Base-by-base conservation (phyloP, 2,329 filamentous ascomycete genomes). In the Incumbomyces lentus region DNA sequence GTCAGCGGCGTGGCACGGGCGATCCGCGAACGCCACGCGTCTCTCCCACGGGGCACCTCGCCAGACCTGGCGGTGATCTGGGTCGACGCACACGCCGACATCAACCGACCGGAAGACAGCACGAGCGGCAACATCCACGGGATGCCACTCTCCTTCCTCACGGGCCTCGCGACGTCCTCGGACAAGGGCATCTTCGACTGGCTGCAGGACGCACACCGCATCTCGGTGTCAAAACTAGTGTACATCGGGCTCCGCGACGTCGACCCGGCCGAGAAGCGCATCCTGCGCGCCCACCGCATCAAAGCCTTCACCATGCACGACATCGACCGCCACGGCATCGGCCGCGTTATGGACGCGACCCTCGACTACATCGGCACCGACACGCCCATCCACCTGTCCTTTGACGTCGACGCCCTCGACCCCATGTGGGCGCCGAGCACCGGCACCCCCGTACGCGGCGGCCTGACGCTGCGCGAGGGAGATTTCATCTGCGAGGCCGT, bases 271-370 rank as follows among this genome's bases (percentile, higher is more conserved):
- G 92, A 98, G 80, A 96, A 95, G 82, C 78, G 81, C 69, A 86
- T 95, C 51, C 71, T 98, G 53, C 76, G 82, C 48, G 86, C 96
- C 55, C 73, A 96, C 60, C 82, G 84, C 35, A 92, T 98, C 72
- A 90, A 86, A 73, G 90, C 90, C 3, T 98, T 96, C 62, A 90
- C 84, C 69, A 98, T 98, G 92, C 92, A 95, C 63, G 92, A 98
- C 63, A 84, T 98, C 65, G 92, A 98, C 53, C 88, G 86, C 45
- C 76, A 96, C 62, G 92, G 92, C 39, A 98, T 98, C 59, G 92
- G 92, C 46, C 84, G 83, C 55, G 87, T 98, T 54, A 88, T 98
- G 70, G 92, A 96, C 61, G 94, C 95, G 90, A 90, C 90, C n/a
- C 75, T 98, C 44, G 90, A 83, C 29, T 89, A 95, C 71, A 94